Evolutionary conservation across 2,329 filamentous ascomycete genomes (phyloP).

Genomic region (Bipolaris bicolor): DNA sequence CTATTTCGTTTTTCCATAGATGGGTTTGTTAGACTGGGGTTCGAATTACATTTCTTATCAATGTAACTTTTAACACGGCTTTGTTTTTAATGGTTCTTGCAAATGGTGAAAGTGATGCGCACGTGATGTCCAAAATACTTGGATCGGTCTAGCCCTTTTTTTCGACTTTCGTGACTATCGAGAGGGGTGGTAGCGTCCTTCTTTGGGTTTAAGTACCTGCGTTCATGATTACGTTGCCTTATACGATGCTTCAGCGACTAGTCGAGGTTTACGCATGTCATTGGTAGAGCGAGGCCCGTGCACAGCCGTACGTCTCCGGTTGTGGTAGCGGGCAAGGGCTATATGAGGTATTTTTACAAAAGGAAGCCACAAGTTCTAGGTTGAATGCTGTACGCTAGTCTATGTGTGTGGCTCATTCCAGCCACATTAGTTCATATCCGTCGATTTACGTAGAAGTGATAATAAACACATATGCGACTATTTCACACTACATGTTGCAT

Average conservation of each 20-base stretch:
- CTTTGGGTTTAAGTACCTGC: not conserved
- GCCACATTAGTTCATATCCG: no score
- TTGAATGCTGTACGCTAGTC: no score
- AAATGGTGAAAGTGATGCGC: not conserved
- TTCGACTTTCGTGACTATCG: not conserved
- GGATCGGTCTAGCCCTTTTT: not conserved
- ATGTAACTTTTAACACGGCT: not conserved
- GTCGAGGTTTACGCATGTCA: constrained; percentile 8
- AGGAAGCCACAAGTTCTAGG: no score
- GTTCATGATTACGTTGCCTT: not conserved
- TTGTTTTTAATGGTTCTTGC: not conserved
- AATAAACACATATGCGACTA: not conserved
- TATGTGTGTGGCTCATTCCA: no score
- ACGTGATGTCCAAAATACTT: not conserved
- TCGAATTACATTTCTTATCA: not conserved
- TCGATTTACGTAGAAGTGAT: not conserved
- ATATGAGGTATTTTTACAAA: not conserved
- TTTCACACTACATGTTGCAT: not conserved
- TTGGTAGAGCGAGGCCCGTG: constrained; percentile 2
- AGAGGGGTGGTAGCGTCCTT: not conserved
- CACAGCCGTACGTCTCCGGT: not conserved
- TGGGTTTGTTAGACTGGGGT: not conserved
- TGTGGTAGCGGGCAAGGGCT: not conserved
- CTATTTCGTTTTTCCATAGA: not conserved
- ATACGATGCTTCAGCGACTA: not conserved